These are phyloP conservation scores for Cryptococcus sp. DNA, from an alignment of 1,284 basidiomycete species.

Conservation along the genomic window DNA sequence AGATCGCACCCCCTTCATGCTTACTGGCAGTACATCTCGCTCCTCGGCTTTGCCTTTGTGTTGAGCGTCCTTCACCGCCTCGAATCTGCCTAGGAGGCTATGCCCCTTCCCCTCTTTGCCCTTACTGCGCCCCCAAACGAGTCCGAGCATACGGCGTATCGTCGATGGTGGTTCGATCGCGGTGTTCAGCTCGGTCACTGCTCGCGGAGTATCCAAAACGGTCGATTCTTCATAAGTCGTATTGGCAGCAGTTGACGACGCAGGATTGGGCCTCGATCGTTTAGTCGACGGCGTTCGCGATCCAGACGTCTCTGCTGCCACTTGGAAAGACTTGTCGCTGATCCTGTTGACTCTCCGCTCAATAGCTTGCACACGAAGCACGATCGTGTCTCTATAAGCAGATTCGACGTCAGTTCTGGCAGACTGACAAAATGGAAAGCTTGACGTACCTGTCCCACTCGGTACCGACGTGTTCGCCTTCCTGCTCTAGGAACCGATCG, in stretches of 20 bases:
- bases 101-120: background rate
- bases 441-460: slow-evolving; percentile 36
- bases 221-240: slow-evolving; percentile 11
- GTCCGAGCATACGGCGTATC: slow-evolving; percentile 26
- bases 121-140: slow-evolving; percentile 15
- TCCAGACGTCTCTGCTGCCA: too few species aligned
- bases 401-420: background rate
- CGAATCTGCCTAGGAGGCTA: slow-evolving; percentile 5
- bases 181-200: background rate
- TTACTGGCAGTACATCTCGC: background rate
- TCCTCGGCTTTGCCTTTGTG: background rate
- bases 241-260: background rate
- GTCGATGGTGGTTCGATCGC: slow-evolving; percentile 26
- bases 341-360: slow-evolving; percentile 23
- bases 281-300: too few species aligned
- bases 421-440: background rate
- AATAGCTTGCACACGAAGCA: slow-evolving; percentile 35
- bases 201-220: slow-evolving; percentile 3
- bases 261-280: too few species aligned
- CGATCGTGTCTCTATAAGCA: slow-evolving; percentile 23
- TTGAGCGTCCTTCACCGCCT: background rate
- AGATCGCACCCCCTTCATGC: background rate
- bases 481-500: slow-evolving; percentile 72
- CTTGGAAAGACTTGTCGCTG: background rate
- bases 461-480: slow-evolving; percentile 57